These are phyloP conservation scores for Entomortierella chlamydospora DNA, from an alignment of 192 early-diverging fungal species.

Conservation along the genomic window DNA sequence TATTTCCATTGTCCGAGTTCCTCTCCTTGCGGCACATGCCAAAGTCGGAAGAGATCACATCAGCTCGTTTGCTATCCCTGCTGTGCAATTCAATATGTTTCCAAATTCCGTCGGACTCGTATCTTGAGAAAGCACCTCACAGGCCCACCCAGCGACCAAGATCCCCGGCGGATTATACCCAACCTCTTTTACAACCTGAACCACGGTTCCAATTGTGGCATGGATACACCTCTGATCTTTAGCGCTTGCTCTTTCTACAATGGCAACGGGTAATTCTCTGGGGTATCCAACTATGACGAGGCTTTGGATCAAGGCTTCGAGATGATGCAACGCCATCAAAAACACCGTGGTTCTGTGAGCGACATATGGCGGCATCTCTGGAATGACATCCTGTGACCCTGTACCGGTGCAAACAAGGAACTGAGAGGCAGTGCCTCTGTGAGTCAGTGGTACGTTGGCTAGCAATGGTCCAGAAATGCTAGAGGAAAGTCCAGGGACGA, in stretches of 20 bases:
- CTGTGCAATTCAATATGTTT: background rate
- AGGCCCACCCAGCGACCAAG: conserved; percentile 78
- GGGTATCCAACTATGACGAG: conserved; percentile 74
- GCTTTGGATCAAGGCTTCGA: conserved; percentile 68
- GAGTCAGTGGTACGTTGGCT: conserved; percentile 87
- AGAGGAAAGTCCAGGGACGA: conserved; percentile 84
- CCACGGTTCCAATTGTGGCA: conserved; percentile 74
- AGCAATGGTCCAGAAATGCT: conserved; percentile 79
- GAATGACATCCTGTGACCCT: conserved; percentile 77
- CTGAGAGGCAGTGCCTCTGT: conserved; percentile 86
- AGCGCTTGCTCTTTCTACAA: conserved; percentile 87
- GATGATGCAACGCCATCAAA: conserved; percentile 85
- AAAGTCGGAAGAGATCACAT: background rate
- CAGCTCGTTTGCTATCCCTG: too few relatives aligned
- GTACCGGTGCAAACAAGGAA: conserved; percentile 86
- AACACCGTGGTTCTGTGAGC: conserved; percentile 80
- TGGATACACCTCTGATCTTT: conserved; percentile 77
- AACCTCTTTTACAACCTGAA: conserved; percentile 66
- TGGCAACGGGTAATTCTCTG: conserved; percentile 75
- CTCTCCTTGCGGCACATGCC: too few relatives aligned
- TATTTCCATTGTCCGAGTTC: too few relatives aligned
- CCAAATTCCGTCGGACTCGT: conserved; percentile 10
- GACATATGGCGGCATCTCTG: conserved; percentile 75
- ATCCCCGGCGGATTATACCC: conserved; percentile 84
- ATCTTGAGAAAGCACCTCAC: conserved; percentile 32